Percentiles rank a stretch among this genome's conserved stretches.
phyloP scores from a whole-genome alignment of 495 filamentous ascomycete genomes.

The Daldinia bambusicola region DNA sequence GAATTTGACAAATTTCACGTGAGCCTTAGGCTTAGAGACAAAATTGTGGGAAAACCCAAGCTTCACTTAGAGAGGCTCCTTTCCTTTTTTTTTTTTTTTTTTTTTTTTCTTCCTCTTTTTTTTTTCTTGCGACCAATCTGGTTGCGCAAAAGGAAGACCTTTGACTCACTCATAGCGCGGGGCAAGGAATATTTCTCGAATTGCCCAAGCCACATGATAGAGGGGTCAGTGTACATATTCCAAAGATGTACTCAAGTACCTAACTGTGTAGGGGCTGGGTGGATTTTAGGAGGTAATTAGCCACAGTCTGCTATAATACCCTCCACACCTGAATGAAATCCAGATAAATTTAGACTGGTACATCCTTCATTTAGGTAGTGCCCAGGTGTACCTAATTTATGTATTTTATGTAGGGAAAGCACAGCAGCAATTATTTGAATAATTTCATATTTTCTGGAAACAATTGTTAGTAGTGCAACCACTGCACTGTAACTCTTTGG shows the following conservation, averaged over 20 bases:
- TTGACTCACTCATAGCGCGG: conserved; percentile 37
- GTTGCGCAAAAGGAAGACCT: conserved; percentile 5
- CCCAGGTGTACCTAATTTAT: too few relatives aligned
- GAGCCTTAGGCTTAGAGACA: not conserved
- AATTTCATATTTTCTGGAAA: not conserved
- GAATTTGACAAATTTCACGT: not conserved
- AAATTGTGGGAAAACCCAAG: conserved; percentile 7
- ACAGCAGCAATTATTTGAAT: not conserved
- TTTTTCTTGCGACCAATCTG: conserved; percentile 35
- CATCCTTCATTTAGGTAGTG: not conserved
- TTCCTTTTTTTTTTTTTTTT: conserved; percentile 30
- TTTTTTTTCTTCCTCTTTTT: conserved; percentile 13
- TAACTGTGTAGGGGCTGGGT: too few relatives aligned
- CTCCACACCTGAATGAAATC: not conserved
- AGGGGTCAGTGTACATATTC: conserved; percentile 18
- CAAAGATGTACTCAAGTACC: not conserved
- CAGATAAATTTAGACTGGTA: not conserved
- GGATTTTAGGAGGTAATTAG: too few relatives aligned
- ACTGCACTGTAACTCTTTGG: too few relatives aligned
- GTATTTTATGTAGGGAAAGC: too few relatives aligned
- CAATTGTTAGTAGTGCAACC: too few relatives aligned
- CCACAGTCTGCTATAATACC: conserved; percentile 9
- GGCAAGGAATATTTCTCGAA: conserved; percentile 33
- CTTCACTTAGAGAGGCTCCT: conserved; percentile 15
- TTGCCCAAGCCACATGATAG: conserved; percentile 24